Evolutionary conservation across 1,284 basidiomycete genomes (phyloP).

Genomic region (Cryptococcus hybrid): DNA sequence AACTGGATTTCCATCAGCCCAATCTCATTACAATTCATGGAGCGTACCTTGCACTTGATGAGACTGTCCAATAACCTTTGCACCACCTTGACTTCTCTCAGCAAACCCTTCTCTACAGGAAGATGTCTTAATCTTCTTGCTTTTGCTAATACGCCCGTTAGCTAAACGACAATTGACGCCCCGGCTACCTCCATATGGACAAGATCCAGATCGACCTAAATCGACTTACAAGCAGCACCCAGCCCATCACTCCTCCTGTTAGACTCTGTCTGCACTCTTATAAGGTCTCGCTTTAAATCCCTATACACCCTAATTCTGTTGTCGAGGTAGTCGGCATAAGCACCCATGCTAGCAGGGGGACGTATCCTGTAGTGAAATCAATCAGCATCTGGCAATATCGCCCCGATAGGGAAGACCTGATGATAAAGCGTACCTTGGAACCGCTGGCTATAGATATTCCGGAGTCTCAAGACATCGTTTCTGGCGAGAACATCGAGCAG

Average conservation of each 20-base stretch:
- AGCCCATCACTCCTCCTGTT: conserved; percentile 62
- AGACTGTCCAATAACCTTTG: conserved; percentile 85
- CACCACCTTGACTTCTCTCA: conserved; percentile 87
- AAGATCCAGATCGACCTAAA: neutral
- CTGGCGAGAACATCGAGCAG: conserved; percentile 78
- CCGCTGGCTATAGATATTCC: conserved; percentile 67
- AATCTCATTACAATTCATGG: neutral
- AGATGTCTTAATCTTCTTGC: conserved; percentile 77
- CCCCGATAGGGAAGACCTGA: neutral
- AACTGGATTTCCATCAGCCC: conserved; percentile 58
- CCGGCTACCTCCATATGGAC: neutral
- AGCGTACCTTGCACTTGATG: conserved; percentile 79
- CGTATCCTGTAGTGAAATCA: neutral
- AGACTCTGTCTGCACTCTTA: conserved; percentile 82
- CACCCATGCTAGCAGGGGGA: conserved; percentile 76
- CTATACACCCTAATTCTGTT: conserved; percentile 83
- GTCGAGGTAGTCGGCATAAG: conserved; percentile 89
- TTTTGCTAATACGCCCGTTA: conserved; percentile 25
- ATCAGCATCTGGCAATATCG: conserved; percentile 5
- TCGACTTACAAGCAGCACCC: conserved; percentile 40
- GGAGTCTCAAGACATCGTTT: conserved; percentile 72
- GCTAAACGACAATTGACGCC: neutral
- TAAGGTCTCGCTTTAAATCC: conserved; percentile 89
- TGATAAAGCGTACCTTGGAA: conserved; percentile 36
- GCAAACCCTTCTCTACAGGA: conserved; percentile 91